phyloP scores from a whole-genome alignment of 495 filamentous ascomycete species.

The Neurospora sp. region DNA sequence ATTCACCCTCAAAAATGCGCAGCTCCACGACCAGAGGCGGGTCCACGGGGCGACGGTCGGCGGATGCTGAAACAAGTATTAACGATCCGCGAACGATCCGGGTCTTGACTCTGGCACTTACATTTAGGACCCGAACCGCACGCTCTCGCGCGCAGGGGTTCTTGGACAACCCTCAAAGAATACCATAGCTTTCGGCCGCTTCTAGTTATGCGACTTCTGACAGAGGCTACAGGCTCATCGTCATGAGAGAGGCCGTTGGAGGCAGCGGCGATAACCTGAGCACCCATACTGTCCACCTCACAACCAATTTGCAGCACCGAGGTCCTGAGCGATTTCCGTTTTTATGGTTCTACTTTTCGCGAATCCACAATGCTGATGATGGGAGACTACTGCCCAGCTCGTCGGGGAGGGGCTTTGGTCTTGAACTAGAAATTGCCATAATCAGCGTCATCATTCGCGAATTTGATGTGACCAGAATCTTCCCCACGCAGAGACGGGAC shows the following conservation, averaged over 20 bases:
- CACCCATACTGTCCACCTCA: slow-evolving; percentile 16
- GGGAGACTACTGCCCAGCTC: background rate
- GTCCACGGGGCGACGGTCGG: slow-evolving; percentile 92
- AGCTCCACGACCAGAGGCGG: slow-evolving; percentile 95
- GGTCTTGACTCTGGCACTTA: slow-evolving; percentile 34
- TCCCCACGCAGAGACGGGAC: background rate
- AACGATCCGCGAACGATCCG: slow-evolving; percentile 3
- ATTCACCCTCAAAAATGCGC: slow-evolving; percentile 73
- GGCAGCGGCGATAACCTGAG: slow-evolving; percentile 19
- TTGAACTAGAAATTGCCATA: background rate
- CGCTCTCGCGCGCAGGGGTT: slow-evolving; percentile 89
- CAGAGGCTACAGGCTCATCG: slow-evolving; percentile 8
- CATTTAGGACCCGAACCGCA: slow-evolving; percentile 94
- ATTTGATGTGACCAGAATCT: background rate
- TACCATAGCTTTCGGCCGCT: slow-evolving; percentile 78
- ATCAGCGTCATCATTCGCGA: background rate
- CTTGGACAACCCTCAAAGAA: slow-evolving; percentile 77
- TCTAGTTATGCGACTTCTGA: slow-evolving; percentile 51
- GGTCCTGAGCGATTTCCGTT: background rate
- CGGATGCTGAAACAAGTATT: slow-evolving; percentile 54
- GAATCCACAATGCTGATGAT: background rate
- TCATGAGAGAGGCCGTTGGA: slow-evolving; percentile 17
- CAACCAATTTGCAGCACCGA: background rate
- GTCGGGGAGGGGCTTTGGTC: background rate
- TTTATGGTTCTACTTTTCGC: background rate